These are phyloP conservation scores for Eruca vesicaria DNA, from an alignment of 441 rosid genomes.

Conservation along the genomic window DNA sequence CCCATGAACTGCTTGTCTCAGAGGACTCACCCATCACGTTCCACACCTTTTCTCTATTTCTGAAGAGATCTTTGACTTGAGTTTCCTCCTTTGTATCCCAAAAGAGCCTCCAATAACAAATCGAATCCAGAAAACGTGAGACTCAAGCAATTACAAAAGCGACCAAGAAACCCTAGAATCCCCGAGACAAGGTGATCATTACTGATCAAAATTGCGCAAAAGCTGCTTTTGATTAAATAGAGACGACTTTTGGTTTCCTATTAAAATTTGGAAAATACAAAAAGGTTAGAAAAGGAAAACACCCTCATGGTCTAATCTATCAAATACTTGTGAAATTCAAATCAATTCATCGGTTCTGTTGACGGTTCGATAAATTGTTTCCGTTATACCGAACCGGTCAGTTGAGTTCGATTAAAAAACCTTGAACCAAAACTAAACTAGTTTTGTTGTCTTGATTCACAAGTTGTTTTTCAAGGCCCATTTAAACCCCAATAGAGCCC, in stretches of 20 bases:
- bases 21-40: too few species aligned
- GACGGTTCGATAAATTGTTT: not conserved
- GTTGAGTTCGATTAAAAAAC: not conserved
- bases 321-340: not conserved
- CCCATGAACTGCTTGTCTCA: too few species aligned
- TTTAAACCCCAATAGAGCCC: not conserved
- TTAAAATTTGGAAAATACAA: not conserved
- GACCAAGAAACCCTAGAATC: not conserved
- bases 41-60: too few species aligned
- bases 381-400: not conserved
- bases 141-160: not conserved
- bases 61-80: too few species aligned
- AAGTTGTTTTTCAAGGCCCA: not conserved
- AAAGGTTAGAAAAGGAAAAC: not conserved
- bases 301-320: not conserved
- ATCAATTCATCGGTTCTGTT: not conserved
- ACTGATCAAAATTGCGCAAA: not conserved
- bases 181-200: not conserved
- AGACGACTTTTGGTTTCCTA: not conserved
- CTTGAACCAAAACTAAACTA: not conserved
- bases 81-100: too few species aligned
- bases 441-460: not conserved
- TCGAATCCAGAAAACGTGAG: not conserved
- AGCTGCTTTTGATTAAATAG: not conserved
- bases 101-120: not conserved